Base-by-base conservation (phyloP, 1,284 basidiomycete species). In the Limonomyces culmigenus region DNA sequence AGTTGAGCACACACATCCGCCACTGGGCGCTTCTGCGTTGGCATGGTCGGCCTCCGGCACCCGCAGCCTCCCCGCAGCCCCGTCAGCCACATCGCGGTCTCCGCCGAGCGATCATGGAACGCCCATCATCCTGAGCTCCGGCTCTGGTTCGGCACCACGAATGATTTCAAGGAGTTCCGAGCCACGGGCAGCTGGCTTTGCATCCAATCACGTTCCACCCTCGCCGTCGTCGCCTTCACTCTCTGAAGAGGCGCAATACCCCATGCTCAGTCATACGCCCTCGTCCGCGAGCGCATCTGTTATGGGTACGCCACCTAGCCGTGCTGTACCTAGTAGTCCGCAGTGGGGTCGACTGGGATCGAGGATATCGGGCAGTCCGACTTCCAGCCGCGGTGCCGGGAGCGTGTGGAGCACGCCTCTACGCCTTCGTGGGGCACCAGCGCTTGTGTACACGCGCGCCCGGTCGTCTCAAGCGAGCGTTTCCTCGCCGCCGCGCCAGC, bases 71-170 rank as follows among this genome's bases (percentile, higher is more conserved):
- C 10, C 30, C 30, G 6, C 16, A 8, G 10, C 6, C 10, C 10
- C 30, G 30, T 8, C 30, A 15, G 15, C 30, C 30, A 17, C 30
- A 17, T 39, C 41, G 8, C 43, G 43, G 2, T 47, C 49, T 15
- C 41, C 40, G 10, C 48, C 47, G 14, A 48, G 42, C 27, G 31
- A n/a, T n/a, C n/a, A n/a, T n/a, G n/a, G n/a, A n/a, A n/a, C 33
- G 17, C 58, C 57, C 43, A 42, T 60, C 3, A 57, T 58, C 38
- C 45, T 59, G 2, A 8, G 23, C n/a, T 27, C 58, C 58, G 1
- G 55, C 56, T 15, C 52, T 53, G 10, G 10, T 10, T 17, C 15
- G 15, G 15, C 15, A 27, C 23, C 23, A 27, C 23, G 23, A 27
- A n/a, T n/a, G 23, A 27, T n/a, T n/a, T n/a, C n/a, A n/a, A n/a